These are phyloP conservation scores for Dacryopinax primogenitus DNA, from an alignment of 768 basidiomycete species.

Conservation along the genomic window DNA sequence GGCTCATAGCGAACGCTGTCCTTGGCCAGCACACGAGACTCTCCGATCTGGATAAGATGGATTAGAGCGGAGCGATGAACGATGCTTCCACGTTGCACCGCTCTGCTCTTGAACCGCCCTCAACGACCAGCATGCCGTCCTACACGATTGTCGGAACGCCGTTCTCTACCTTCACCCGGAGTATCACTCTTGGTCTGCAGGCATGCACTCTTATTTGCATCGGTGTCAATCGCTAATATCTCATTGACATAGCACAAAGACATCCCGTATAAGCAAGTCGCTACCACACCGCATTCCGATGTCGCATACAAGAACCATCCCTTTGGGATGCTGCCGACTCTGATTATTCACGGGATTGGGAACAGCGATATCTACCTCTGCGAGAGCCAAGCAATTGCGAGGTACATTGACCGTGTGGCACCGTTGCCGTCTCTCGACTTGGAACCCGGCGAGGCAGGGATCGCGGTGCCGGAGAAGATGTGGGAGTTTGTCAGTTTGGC, in stretches of 20 bases:
- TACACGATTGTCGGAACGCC: neutral
- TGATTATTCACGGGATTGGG: neutral
- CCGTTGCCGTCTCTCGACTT: neutral
- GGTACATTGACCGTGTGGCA: neutral
- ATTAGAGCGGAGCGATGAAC: neutral
- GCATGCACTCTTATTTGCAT: neutral
- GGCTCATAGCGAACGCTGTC: neutral
- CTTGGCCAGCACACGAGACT: neutral
- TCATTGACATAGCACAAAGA: neutral
- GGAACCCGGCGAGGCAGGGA: neutral
- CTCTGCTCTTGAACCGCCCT: neutral
- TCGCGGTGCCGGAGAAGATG: neutral
- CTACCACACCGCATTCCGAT: neutral
- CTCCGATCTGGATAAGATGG: neutral
- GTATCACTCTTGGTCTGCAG: neutral
- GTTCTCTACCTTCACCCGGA: neutral
- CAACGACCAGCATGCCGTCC: neutral
- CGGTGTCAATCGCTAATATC: neutral
- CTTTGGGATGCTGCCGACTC: neutral
- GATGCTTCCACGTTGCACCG: neutral
- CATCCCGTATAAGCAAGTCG: neutral
- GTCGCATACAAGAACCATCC: neutral
- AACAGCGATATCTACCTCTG: neutral
- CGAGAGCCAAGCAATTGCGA: neutral
- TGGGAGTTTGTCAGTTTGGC: neutral